Conservation (phyloP, 2,329 filamentous ascomycete species). For the Aspergillus thermomutatus region DNA sequence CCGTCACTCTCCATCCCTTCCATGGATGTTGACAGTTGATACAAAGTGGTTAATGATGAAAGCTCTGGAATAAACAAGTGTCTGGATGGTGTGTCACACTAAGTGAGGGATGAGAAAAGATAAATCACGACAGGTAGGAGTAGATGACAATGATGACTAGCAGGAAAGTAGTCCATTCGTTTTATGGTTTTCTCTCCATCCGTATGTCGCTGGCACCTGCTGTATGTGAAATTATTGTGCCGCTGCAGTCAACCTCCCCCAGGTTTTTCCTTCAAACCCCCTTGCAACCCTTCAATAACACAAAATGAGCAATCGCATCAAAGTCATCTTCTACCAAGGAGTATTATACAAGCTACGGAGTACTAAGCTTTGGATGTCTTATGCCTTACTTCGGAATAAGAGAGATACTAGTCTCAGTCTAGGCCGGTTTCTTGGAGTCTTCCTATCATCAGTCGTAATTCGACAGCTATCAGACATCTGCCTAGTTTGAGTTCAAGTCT, state of each 20-base stretch:
- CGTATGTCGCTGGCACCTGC: slow-evolving; percentile 15
- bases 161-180: neutral
- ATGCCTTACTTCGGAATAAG: neutral
- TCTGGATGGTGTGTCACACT: neutral
- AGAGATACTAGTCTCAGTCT: neutral
- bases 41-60: neutral
- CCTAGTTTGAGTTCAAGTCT: neutral
- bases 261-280: slow-evolving; percentile 5
- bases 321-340: neutral
- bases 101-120: neutral
- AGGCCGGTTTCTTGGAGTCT: neutral
- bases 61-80: neutral
- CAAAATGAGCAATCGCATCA: neutral
- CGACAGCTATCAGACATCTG: neutral
- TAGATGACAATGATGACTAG: neutral
- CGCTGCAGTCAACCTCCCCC: slow-evolving; percentile 12
- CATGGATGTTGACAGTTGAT: neutral
- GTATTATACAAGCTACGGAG: neutral
- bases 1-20: slow-evolving; percentile 6
- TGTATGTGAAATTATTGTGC: slow-evolving; percentile 1
- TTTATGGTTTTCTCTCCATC: slow-evolving; percentile 4
- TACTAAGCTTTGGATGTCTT: neutral
- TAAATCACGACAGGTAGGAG: neutral
- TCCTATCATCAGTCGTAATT: neutral
- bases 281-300: slow-evolving; percentile 16